These are phyloP conservation scores for Penicillium brevicompactum DNA, from an alignment of 2,329 filamentous ascomycete species.

Conservation along the genomic window DNA sequence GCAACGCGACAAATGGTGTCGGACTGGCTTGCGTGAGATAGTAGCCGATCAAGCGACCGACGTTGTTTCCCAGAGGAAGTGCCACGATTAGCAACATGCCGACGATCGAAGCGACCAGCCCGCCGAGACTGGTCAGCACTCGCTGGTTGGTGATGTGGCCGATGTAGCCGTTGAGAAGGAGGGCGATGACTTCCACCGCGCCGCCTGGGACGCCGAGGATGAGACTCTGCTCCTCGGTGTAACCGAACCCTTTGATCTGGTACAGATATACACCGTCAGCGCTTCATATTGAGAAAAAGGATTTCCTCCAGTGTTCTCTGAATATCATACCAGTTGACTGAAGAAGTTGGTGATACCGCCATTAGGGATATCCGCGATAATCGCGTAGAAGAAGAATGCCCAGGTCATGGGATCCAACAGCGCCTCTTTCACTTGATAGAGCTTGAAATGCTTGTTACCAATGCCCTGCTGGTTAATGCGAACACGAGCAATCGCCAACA, in stretches of 20 bases:
- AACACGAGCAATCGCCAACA: conserved; percentile 70
- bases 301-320: too few relatives aligned
- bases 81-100: conserved; percentile 67
- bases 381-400: conserved; percentile 61
- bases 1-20: conserved; percentile 64
- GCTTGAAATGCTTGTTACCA: conserved; percentile 69
- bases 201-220: conserved; percentile 68
- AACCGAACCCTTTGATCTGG: conserved; percentile 64
- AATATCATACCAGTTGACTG: conserved; percentile 51
- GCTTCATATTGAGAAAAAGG: too few relatives aligned
- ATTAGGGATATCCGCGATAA: conserved; percentile 61
- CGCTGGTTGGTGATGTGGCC: conserved; percentile 61
- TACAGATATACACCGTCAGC: not conserved
- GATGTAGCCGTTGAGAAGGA: conserved; percentile 59
- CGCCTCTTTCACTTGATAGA: conserved; percentile 65
- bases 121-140: conserved; percentile 57
- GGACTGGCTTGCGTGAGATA: conserved; percentile 65
- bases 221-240: conserved; percentile 60
- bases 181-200: conserved; percentile 62
- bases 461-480: conserved; percentile 75
- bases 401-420: conserved; percentile 61
- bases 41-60: conserved; percentile 64
- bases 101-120: conserved; percentile 57
- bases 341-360: conserved; percentile 65
- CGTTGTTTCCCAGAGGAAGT: conserved; percentile 59